Base-by-base conservation (phyloP, 345 rosid genomes). In the Rhodamnia argentea region DNA sequence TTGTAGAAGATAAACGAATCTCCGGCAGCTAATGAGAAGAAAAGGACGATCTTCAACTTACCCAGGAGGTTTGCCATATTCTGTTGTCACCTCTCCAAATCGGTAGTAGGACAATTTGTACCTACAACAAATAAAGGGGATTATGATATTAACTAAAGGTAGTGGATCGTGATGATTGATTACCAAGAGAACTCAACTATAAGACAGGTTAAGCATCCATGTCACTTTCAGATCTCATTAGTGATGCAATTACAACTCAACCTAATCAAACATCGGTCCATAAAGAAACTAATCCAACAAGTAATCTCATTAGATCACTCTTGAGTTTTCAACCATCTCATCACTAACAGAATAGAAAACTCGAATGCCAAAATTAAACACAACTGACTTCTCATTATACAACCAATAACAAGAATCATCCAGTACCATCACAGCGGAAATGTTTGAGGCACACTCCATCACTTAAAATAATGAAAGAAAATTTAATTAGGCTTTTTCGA, bases 81-180 rank as follows among this genome's bases (percentile, higher is more conserved):
- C 99, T 58, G 99, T 97, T 70, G 92, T 84, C 91, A 97, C 89
- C 93, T 97, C 99, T 47, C 99, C 99, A 74, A 97, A 97, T 57
- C 99, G 96, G 91, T 97, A 97, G 90, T 97, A 97, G 52, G 92
- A 96, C 83, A 97, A 90, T 91, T 97, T 97, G 91, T 97, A 97
- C 99, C 99, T 97, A 55, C 5, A 70, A 22, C 47, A 70, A 32
- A 70, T 6, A 18, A 58, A 76, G 18, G 52, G 52, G 27, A 23
- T 76, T 7, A 85, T n/a, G 51, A 52, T 50, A 20, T 52, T 51
- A 22, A 64, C 82, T 47, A 8, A 52, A 62, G 56, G 50, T 24
- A 51, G 51, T 20, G 44, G 78, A 83, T 83, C 58, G 52, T 7
- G 27, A 32, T 32, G 78, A 70, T 32, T 10, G 10, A 70, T 70